phyloP scores from a whole-genome alignment of 164 flowering plant genomes.

The Chimonanthus praecox region DNA sequence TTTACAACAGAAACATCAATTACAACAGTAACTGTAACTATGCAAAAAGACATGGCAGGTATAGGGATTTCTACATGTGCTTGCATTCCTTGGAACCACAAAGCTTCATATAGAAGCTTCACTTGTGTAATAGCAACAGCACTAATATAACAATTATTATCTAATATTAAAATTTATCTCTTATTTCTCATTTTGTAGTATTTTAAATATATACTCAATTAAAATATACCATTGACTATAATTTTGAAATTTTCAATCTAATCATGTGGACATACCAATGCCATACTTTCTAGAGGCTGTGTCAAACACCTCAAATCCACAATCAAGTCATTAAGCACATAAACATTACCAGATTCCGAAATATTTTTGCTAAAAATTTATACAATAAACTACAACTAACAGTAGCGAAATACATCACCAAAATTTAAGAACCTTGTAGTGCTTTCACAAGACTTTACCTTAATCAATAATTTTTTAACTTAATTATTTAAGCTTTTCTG shows the following conservation, averaged over 20 bases:
- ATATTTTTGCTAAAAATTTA: not conserved
- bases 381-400: too few relatives aligned
- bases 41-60: not conserved
- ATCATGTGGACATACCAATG: too few relatives aligned
- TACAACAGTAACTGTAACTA: not conserved
- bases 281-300: not conserved
- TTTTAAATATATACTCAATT: too few relatives aligned
- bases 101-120: not conserved
- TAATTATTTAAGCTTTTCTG: too few relatives aligned
- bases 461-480: too few relatives aligned
- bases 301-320: not conserved
- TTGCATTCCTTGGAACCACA: not conserved
- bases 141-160: not conserved
- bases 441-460: too few relatives aligned
- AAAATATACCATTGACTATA: not conserved
- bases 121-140: not conserved
- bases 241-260: too few relatives aligned
- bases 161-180: too few relatives aligned
- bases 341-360: too few relatives aligned
- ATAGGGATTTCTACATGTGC: not conserved
- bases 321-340: not conserved
- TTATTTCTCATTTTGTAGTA: not conserved
- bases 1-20: not conserved
- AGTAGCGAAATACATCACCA: too few relatives aligned
- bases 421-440: too few relatives aligned